phyloP scores from a whole-genome alignment of 2,329 filamentous ascomycete species.

The Metarhizium robertsii region DNA sequence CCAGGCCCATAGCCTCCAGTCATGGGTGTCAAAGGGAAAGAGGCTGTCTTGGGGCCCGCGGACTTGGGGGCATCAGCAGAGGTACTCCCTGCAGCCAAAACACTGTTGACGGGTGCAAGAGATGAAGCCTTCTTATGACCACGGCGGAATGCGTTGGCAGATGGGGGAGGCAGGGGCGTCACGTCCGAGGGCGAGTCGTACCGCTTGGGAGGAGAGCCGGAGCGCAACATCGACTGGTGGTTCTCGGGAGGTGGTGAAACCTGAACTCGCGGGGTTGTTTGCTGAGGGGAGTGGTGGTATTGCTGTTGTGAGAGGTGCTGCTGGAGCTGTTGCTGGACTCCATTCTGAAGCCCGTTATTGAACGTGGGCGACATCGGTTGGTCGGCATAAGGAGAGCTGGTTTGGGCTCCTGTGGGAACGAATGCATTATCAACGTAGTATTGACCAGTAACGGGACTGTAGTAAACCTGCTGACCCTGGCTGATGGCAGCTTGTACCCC shows the following conservation, averaged over 20 bases:
- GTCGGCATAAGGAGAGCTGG: conserved; percentile 31
- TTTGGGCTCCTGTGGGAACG: conserved; percentile 29
- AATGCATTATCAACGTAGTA: conserved; percentile 66
- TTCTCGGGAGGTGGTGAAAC: conserved; percentile 70
- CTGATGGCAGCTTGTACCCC: conserved; percentile 26
- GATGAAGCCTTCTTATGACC: conserved; percentile 88
- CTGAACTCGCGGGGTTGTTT: conserved; percentile 62
- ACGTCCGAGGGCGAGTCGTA: conserved; percentile 60
- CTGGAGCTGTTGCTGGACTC: conserved; percentile 25
- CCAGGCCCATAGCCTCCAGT: conserved; percentile 87
- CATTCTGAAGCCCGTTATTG: conserved; percentile 5
- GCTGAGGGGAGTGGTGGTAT: conserved; percentile 28
- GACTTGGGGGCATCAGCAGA: conserved; percentile 42
- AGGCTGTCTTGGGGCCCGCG: conserved; percentile 66
- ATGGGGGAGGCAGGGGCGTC: conserved; percentile 71
- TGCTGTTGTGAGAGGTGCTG: conserved; percentile 35
- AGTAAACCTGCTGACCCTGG: conserved; percentile 71
- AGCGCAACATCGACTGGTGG: conserved; percentile 43
- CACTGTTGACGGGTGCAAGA: conserved; percentile 50
- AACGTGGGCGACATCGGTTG: conserved; percentile 29
- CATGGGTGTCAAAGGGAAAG: conserved; percentile 70
- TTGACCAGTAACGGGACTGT: conserved; percentile 79
- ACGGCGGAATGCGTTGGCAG: conserved; percentile 84
- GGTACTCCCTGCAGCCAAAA: conserved; percentile 33
- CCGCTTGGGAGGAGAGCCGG: conserved; percentile 56